A percentile compares a stretch with the other conserved stretches of the same genome.
Evolutionary conservation across 2,329 filamentous ascomycete species (phyloP).

Genomic region (Aspergillus cejpii): DNA sequence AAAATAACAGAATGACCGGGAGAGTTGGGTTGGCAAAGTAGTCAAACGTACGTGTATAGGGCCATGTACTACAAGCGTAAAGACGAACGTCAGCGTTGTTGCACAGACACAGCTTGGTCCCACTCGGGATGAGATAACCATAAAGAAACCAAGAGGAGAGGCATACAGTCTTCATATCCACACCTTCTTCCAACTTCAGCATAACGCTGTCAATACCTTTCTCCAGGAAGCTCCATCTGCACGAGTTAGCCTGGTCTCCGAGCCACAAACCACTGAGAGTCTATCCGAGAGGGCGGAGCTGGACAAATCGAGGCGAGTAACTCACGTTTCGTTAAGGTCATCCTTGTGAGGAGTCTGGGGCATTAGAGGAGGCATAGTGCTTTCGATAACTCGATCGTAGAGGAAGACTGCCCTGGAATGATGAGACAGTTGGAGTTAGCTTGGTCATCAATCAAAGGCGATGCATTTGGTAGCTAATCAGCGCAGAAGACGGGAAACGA

Average conservation of each 20-base stretch:
- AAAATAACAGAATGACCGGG: slow-evolving; percentile 19
- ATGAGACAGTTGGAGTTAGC: slow-evolving; percentile 5
- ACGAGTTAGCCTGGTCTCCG: slow-evolving; percentile 15
- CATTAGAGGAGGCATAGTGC: slow-evolving; percentile 34
- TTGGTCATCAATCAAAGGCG: background rate
- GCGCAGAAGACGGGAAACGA: background rate
- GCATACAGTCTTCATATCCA: slow-evolving; percentile 80
- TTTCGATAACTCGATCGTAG: slow-evolving; percentile 6
- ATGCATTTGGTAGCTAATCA: background rate
- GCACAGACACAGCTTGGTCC: background rate
- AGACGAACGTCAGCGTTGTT: slow-evolving; percentile 13
- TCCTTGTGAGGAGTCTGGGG: slow-evolving; percentile 50
- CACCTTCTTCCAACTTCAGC: slow-evolving; percentile 81
- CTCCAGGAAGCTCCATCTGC: slow-evolving; percentile 84
- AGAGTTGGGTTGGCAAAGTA: background rate
- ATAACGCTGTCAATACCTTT: slow-evolving; percentile 87
- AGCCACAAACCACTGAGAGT: background rate
- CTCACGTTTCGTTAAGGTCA: slow-evolving; percentile 57
- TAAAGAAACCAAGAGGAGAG: slow-evolving; percentile 7
- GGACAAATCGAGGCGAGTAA: slow-evolving; percentile 13
- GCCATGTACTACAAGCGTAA: slow-evolving; percentile 68
- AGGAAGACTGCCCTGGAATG: slow-evolving; percentile 2
- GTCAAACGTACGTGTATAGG: slow-evolving; percentile 66
- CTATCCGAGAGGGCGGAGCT: background rate
- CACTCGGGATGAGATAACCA: background rate